These are phyloP conservation scores for Leccinum subtestaceum DNA, from an alignment of 768 basidiomycete genomes.

Conservation along the genomic window DNA sequence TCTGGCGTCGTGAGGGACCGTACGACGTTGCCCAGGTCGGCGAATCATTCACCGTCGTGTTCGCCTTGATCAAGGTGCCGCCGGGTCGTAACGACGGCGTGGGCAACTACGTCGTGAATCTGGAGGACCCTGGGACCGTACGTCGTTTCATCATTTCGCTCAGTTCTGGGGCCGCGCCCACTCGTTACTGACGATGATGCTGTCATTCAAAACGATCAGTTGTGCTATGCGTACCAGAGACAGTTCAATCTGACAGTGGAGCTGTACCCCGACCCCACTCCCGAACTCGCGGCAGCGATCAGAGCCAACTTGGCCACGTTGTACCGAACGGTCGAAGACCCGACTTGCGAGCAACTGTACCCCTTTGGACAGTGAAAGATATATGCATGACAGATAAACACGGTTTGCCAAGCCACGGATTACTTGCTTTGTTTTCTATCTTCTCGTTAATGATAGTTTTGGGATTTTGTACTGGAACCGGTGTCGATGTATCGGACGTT, in stretches of 20 bases:
- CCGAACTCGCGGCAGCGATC: conserved; percentile 22
- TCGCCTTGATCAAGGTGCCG: background rate
- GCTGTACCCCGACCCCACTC: conserved; percentile 23
- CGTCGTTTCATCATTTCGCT: background rate
- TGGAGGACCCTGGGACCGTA: conserved; percentile 11
- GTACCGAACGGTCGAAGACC: conserved; percentile 8
- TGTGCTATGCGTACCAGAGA: conserved; percentile 20
- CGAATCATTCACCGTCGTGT: background rate
- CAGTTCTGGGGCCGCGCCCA: too few relatives aligned
- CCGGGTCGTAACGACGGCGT: conserved; percentile 20
- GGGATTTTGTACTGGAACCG: background rate
- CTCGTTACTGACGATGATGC: conserved; percentile 1
- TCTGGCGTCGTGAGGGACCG: conserved; percentile 1
- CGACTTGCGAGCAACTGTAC: conserved; percentile 14
- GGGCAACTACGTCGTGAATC: conserved; percentile 15
- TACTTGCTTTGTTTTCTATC: background rate
- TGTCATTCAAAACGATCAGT: conserved; percentile 1
- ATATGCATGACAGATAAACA: background rate
- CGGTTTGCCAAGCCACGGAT: background rate
- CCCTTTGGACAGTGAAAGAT: conserved; percentile 14
- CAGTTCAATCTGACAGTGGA: conserved; percentile 19
- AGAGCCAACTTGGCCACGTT: conserved; percentile 20
- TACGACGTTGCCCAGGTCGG: conserved; percentile 6
- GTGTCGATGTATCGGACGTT: background rate
- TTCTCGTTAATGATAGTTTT: background rate